Conservation (phyloP, 495 filamentous ascomycete species). For the Chaetomium cochliodes region DNA sequence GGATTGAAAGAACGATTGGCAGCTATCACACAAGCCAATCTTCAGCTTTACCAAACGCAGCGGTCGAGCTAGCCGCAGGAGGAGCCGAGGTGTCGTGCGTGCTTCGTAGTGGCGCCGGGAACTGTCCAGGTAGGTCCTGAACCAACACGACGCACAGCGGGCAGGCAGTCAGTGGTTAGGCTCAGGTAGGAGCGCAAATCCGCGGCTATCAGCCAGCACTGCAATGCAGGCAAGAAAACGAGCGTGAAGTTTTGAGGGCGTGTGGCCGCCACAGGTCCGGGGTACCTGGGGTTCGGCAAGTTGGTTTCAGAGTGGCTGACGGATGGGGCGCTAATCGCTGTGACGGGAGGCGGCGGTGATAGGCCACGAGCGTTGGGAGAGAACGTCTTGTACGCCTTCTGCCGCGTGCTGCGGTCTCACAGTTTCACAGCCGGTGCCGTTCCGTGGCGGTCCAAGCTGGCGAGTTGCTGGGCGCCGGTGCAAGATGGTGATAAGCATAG, state of each 20-base stretch:
- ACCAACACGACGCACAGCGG: neutral
- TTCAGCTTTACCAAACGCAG: constrained; percentile 20
- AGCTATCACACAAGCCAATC: constrained; percentile 22
- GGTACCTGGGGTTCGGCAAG: constrained; percentile 21
- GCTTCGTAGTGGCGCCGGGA: constrained; percentile 30
- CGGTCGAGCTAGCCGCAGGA: constrained; percentile 20
- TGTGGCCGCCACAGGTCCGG: constrained; percentile 22
- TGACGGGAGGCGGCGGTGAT: constrained; percentile 20
- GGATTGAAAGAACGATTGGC: constrained; percentile 30
- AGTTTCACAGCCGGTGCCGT: constrained; percentile 5
- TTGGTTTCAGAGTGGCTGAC: constrained; percentile 31
- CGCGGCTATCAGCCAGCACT: neutral
- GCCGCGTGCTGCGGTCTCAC: constrained; percentile 25
- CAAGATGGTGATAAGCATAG: neutral
- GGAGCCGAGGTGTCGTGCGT: constrained; percentile 22
- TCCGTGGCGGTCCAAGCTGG: constrained; percentile 14
- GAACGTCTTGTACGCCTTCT: constrained; percentile 16
- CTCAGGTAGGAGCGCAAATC: neutral
- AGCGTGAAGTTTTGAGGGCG: constrained; percentile 27
- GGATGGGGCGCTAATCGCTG: constrained; percentile 26
- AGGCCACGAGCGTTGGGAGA: constrained; percentile 20
- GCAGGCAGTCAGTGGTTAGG: neutral
- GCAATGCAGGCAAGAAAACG: constrained; percentile 25
- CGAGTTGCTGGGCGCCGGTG: constrained; percentile 14
- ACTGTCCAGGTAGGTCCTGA: constrained; percentile 11